Evolutionary conservation across 352 stramenopile genomes (phyloP), one percentile per base, ranked within the genome.

Genomic region (Phytopythium cucurbitacearum): DNA sequence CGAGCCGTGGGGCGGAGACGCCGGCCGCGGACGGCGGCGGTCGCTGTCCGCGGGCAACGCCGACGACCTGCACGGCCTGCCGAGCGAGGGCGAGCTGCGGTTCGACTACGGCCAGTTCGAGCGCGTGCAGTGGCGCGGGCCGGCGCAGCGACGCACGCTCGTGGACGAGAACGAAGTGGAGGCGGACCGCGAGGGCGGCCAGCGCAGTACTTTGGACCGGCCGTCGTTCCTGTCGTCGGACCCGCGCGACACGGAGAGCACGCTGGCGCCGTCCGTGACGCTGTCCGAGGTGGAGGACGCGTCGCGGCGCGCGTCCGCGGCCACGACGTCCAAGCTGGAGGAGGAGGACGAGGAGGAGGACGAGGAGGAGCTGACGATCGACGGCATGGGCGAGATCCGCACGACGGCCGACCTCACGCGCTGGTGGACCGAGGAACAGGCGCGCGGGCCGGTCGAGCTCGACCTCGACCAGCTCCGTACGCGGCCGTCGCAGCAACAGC

Each of bases 361-460:
- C 28, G 71, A 80, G 54, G 66, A 81, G n/a, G 71, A 81, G 58
- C 70, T 72, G 34, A 73, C 67, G 3, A 71, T 72, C 13, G 62
- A 78, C 44, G 62, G 41, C 8, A 43, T 69, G 40, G 62, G 66
- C 38, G 65, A 71, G 7, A 74, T 78, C 32, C 65, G 71, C 36
- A 71, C 57, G 11, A 81, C 71, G 32, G 76, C 71, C 3, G 71
- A 81, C 33, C 53, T 81, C 45, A 72, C 65, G 4, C 65, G 71
- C 15, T 73, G 70, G 68, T 78, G 71, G 68, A 66, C 69, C 53
- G 61, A 73, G 40, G 67, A 76, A 45, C 56, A 50, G 33, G 11
- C 65, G 12, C 44, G 41, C 34, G 13, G 38, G 10, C 40, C 28
- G 40, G 53, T 47, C 7, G 46, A 62, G 15, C 51, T 40, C 12